Evolutionary conservation across 768 basidiomycete species (phyloP).

Genomic region (Lentinus brumalis): DNA sequence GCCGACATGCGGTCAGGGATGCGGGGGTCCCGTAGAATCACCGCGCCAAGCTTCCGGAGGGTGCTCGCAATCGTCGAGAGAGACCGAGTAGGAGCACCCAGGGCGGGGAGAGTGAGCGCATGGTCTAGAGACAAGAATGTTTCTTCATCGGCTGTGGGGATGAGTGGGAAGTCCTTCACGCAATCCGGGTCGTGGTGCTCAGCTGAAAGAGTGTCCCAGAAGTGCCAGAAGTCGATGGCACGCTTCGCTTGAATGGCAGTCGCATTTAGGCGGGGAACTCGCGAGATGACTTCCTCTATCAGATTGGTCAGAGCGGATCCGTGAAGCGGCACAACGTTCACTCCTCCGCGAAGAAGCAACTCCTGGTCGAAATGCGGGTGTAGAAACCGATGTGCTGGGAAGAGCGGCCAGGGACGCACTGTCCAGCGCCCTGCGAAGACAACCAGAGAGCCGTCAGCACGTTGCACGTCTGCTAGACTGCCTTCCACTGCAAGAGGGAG

Average conservation of each 20-base stretch:
- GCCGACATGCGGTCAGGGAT: not conserved
- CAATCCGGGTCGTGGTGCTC: not conserved
- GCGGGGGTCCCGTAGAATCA: not conserved
- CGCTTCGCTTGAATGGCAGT: too few relatives aligned
- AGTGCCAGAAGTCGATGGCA: not conserved
- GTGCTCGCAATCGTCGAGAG: not conserved
- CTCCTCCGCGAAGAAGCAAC: not conserved
- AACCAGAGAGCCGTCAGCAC: not conserved
- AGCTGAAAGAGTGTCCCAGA: not conserved
- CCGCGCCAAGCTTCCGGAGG: slow-evolving; percentile 1
- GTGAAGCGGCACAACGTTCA: not conserved
- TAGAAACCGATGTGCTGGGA: not conserved
- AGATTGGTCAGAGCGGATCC: not conserved
- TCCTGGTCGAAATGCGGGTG: not conserved
- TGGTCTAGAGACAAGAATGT: not conserved
- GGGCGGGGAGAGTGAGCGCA: not conserved
- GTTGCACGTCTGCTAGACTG: not conserved
- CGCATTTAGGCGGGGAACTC: not conserved
- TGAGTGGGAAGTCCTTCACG: not conserved
- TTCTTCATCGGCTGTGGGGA: not conserved
- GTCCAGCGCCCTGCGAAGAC: not conserved
- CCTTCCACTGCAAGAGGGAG: not conserved
- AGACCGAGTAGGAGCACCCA: not conserved
- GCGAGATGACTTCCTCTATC: not conserved
- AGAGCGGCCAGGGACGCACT: not conserved